phyloP scores from a whole-genome alignment of 2,329 filamentous ascomycete genomes.

The Sporothrix mexicana region DNA sequence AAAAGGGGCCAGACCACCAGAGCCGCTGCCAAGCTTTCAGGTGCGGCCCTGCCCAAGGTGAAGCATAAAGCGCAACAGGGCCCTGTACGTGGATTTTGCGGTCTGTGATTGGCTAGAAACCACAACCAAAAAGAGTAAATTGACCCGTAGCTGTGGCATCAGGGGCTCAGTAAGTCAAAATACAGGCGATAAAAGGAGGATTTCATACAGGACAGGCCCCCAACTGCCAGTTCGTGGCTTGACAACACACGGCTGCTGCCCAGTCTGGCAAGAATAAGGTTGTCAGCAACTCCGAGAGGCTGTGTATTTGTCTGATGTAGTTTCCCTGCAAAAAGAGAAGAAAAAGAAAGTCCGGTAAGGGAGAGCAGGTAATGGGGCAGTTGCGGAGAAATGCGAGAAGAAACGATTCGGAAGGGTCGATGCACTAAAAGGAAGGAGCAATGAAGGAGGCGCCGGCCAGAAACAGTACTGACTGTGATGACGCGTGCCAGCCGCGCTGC shows the following conservation, averaged over 20 bases:
- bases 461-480: background rate
- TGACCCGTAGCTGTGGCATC: constrained; percentile 13
- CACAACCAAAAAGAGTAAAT: background rate
- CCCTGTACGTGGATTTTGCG: constrained; percentile 17
- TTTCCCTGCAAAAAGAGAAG: background rate
- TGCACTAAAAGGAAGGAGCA: background rate
- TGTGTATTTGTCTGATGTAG: background rate
- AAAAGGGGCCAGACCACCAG: constrained; percentile 17
- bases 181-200: background rate
- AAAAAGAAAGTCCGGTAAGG: background rate
- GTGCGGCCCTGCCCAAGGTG: constrained; percentile 20
- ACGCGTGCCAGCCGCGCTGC: constrained; percentile 13
- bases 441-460: background rate
- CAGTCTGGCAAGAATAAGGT: background rate
- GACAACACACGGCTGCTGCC: background rate
- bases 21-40: constrained; percentile 22
- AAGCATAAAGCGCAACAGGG: constrained; percentile 30
- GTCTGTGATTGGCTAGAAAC: background rate
- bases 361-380: background rate
- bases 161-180: constrained; percentile 17
- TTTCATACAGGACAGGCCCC: background rate
- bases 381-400: background rate
- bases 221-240: constrained; percentile 3
- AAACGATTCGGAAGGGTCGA: background rate
- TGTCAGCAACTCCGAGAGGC: background rate